Evolutionary conservation across 345 rosid species (phyloP).

Genomic region (Mallotus nudiflorus): DNA sequence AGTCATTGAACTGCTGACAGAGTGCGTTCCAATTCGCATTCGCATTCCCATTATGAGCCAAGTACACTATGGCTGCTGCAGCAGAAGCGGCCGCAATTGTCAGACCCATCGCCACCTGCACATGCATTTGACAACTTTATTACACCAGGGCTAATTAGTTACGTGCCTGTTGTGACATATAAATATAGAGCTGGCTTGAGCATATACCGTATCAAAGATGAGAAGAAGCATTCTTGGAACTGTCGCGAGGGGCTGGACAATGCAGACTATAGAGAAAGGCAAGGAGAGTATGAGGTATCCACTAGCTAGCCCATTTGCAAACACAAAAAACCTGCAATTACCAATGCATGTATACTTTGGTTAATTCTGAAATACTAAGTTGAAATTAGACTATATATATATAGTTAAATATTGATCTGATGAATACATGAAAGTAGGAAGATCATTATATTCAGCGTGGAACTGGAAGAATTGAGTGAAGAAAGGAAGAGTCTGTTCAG

Average conservation of each 20-base stretch:
- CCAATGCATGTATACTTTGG: too few species aligned
- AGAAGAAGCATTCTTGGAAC: conserved; percentile 46
- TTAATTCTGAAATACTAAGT: too few species aligned
- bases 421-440: conserved; percentile 41
- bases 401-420: background rate
- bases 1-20: conserved; percentile 49
- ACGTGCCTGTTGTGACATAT: too few species aligned
- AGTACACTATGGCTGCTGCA: conserved; percentile 39
- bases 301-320: conserved; percentile 35
- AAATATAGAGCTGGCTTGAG: too few species aligned
- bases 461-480: conserved; percentile 71
- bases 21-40: conserved; percentile 49
- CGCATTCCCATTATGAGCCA: conserved; percentile 53
- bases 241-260: conserved; percentile 37
- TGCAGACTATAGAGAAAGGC: conserved; percentile 58
- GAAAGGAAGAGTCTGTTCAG: conserved; percentile 53
- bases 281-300: conserved; percentile 57
- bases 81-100: conserved; percentile 37
- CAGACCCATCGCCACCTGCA: conserved; percentile 40
- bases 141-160: background rate
- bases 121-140: background rate
- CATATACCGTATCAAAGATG: conserved; percentile 40
- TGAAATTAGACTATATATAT: too few species aligned
- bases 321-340: conserved; percentile 44
- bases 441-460: conserved; percentile 48